Evolutionary conservation across 2,329 filamentous ascomycete genomes (phyloP).

Genomic region (Ceratocystis papillata): DNA sequence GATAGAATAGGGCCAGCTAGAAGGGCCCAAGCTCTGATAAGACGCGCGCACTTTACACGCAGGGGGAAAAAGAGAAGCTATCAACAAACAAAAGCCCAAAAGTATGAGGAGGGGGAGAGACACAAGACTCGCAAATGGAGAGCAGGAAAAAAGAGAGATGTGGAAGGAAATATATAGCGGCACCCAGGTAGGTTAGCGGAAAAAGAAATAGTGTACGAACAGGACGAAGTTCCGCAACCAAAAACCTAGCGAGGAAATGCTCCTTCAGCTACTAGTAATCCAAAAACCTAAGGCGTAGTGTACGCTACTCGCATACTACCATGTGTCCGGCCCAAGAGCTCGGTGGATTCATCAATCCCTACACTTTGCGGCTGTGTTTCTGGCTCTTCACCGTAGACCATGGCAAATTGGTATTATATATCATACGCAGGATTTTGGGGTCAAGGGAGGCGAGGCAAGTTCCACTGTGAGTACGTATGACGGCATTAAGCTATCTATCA

Average conservation of each 20-base stretch:
- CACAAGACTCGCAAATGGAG: background rate
- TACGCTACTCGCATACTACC: background rate
- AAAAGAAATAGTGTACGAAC: background rate
- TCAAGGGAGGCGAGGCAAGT: background rate
- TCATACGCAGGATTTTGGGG: background rate
- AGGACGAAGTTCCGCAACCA: background rate
- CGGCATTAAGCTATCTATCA: background rate
- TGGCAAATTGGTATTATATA: background rate
- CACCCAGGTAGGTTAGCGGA: background rate
- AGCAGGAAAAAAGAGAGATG: background rate
- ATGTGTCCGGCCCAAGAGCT: background rate
- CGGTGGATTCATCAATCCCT: background rate
- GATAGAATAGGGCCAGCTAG: background rate
- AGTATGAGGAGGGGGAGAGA: background rate
- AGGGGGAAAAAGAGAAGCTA: background rate
- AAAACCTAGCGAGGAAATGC: too few relatives aligned
- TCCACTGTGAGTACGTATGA: background rate
- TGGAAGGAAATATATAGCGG: background rate
- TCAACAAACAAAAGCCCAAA: background rate
- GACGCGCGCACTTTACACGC: background rate
- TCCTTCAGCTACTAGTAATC: background rate
- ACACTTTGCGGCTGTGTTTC: conserved; percentile 9
- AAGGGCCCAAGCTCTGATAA: background rate
- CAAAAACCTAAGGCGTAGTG: background rate
- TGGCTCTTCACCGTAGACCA: background rate